A percentile compares a stretch with the other conserved stretches of the same genome.
Evolutionary conservation across 257 asterid species (phyloP).

Genomic region (Penstemon davidsonii): DNA sequence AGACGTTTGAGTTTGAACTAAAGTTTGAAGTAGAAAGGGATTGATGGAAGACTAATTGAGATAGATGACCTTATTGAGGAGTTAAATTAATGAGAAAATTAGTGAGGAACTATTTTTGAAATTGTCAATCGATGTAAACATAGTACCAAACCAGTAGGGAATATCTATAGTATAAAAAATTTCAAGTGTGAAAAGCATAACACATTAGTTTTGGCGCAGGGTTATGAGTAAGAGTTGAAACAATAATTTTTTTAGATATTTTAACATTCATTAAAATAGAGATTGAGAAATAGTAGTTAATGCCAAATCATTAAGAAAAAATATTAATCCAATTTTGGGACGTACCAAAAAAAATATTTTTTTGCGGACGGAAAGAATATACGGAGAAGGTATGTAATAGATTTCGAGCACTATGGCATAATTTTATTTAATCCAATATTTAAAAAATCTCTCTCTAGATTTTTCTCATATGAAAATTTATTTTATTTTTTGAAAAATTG

Average conservation of each 20-base stretch:
- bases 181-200: conserved; percentile 22
- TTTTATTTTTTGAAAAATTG: too few relatives aligned
- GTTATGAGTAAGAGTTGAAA: background rate
- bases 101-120: background rate
- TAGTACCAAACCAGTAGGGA: conserved; percentile 28
- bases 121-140: conserved; percentile 8
- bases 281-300: background rate
- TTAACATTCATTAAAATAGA: conserved; percentile 13
- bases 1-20: conserved; percentile 14
- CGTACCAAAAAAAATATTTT: too few relatives aligned
- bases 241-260: conserved; percentile 11
- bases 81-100: conserved; percentile 16
- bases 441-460: too few relatives aligned
- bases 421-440: too few relatives aligned
- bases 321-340: background rate
- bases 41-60: conserved; percentile 25
- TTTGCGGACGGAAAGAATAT: too few relatives aligned
- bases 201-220: too few relatives aligned
- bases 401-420: too few relatives aligned
- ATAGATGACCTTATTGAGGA: conserved; percentile 22
- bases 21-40: conserved; percentile 33
- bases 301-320: background rate
- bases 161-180: conserved; percentile 28
- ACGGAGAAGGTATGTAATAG: too few relatives aligned
- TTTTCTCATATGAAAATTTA: too few relatives aligned